phyloP scores from a whole-genome alignment of 139 green algal genomes.

The Volvox africanus region DNA sequence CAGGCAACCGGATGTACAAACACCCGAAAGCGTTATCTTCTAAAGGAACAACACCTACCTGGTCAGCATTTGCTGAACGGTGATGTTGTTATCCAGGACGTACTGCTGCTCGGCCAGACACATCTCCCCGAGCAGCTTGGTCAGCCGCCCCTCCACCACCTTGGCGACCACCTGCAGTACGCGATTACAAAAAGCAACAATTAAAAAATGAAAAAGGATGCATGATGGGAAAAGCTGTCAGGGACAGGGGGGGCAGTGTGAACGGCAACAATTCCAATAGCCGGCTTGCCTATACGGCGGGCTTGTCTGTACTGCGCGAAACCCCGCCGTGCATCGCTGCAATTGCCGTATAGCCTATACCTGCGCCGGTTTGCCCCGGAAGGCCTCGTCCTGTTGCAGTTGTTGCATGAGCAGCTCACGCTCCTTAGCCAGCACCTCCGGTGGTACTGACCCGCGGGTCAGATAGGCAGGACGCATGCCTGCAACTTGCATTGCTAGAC shows the following conservation, averaged over 20 bases:
- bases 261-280: no score
- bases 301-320: no score
- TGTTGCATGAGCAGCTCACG: conserved; percentile 59
- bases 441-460: conserved; percentile 57
- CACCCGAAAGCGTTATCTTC: no score
- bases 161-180: conserved; percentile 80
- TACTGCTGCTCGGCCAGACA: conserved; percentile 88
- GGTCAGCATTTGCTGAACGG: conserved; percentile 60
- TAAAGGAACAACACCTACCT: conserved; percentile 1
- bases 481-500: conserved; percentile 83
- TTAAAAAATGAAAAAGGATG: no score
- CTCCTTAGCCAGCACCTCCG: conserved; percentile 68
- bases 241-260: no score
- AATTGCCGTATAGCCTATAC: conserved; percentile 60
- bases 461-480: conserved; percentile 77
- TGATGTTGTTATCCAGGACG: conserved; percentile 80
- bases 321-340: no score
- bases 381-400: neutral
- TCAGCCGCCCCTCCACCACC: conserved; percentile 85
- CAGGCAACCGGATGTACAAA: no score
- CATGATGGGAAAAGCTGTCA: no score
- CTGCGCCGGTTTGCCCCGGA: conserved; percentile 22
- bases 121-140: conserved; percentile 75
- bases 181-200: no score
- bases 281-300: no score